These are phyloP conservation scores for Rutstroemia sp. DNA, from an alignment of 2,329 filamentous ascomycete genomes.

Conservation along the genomic window DNA sequence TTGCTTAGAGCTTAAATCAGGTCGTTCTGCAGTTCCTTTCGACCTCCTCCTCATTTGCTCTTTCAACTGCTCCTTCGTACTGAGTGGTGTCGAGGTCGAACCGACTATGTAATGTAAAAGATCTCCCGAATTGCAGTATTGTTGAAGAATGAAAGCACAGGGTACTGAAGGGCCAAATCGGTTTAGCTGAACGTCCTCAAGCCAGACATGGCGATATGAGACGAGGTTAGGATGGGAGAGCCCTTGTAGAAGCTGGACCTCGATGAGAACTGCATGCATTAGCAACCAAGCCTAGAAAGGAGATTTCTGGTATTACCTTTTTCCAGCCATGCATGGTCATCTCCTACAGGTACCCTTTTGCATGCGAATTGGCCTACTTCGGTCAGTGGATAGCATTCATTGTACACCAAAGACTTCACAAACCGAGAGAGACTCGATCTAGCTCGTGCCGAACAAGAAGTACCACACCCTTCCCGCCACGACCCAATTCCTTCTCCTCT, in stretches of 20 bases:
- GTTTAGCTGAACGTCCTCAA: conserved; percentile 79
- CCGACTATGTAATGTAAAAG: conserved; percentile 81
- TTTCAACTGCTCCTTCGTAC: conserved; percentile 79
- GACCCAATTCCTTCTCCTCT: conserved; percentile 77
- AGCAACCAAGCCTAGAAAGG: conserved; percentile 3
- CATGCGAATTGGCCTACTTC: conserved; percentile 71
- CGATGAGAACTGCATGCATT: conserved; percentile 56
- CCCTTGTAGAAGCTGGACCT: conserved; percentile 87
- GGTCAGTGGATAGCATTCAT: conserved; percentile 11
- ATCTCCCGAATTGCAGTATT: conserved; percentile 94
- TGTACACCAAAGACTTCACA: conserved; percentile 5
- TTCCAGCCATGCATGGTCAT: conserved; percentile 91
- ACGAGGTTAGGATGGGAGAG: conserved; percentile 93
- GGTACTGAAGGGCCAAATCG: conserved; percentile 86
- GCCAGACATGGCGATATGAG: conserved; percentile 94
- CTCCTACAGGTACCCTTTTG: conserved; percentile 91
- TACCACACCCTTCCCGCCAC: conserved; percentile 91
- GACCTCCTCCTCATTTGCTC: conserved; percentile 78
- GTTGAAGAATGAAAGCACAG: conserved; percentile 93
- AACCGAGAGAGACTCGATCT: conserved; percentile 71
- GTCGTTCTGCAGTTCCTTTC: conserved; percentile 56
- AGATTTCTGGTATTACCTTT: conserved; percentile 40
- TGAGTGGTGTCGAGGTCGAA: conserved; percentile 48
- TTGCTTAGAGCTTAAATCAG: conserved; percentile 16
- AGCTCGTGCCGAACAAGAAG: conserved; percentile 88